These are phyloP conservation scores for Boletellus emodensis DNA, from an alignment of 768 basidiomycete genomes.

Conservation along the genomic window DNA sequence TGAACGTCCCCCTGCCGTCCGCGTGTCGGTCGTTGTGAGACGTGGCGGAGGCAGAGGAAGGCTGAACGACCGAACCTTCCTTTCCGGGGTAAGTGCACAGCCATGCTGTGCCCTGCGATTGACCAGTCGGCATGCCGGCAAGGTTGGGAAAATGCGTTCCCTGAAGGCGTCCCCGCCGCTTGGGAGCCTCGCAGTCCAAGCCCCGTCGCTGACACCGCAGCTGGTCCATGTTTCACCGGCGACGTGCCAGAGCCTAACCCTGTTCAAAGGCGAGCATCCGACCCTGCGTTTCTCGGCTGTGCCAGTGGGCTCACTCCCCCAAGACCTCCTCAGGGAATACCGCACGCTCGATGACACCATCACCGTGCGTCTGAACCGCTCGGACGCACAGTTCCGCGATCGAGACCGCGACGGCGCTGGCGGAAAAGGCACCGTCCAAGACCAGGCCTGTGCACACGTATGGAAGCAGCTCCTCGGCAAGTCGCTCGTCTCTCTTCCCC, in stretches of 20 bases:
- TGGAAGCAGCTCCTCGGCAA: constrained; percentile 79
- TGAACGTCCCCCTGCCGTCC: background rate
- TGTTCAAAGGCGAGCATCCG: constrained; percentile 59
- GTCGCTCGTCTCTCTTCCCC: constrained; percentile 25
- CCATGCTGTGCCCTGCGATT: constrained; percentile 21
- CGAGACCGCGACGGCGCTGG: constrained; percentile 50
- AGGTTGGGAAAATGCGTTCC: constrained; percentile 34
- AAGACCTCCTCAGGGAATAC: constrained; percentile 81
- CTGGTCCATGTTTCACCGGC: constrained; percentile 67
- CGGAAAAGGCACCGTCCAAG: constrained; percentile 54
- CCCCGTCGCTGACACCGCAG: constrained; percentile 54
- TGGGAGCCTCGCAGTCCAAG: constrained; percentile 68
- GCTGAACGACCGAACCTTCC: constrained; percentile 29
- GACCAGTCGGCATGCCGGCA: constrained; percentile 28
- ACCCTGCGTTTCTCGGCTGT: constrained; percentile 4
- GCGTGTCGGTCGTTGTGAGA: background rate
- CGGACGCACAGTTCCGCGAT: constrained; percentile 72
- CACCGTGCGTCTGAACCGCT: constrained; percentile 76
- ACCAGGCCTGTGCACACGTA: constrained; percentile 68
- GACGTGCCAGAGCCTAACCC: constrained; percentile 69
- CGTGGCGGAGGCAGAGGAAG: background rate
- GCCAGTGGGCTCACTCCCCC: constrained; percentile 12
- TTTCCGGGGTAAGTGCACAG: constrained; percentile 20
- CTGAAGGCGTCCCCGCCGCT: constrained; percentile 43
- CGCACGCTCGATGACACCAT: constrained; percentile 77